Base-by-base conservation (phyloP, 352 stramenopile species). In the Phytophthora palmivora region DNA sequence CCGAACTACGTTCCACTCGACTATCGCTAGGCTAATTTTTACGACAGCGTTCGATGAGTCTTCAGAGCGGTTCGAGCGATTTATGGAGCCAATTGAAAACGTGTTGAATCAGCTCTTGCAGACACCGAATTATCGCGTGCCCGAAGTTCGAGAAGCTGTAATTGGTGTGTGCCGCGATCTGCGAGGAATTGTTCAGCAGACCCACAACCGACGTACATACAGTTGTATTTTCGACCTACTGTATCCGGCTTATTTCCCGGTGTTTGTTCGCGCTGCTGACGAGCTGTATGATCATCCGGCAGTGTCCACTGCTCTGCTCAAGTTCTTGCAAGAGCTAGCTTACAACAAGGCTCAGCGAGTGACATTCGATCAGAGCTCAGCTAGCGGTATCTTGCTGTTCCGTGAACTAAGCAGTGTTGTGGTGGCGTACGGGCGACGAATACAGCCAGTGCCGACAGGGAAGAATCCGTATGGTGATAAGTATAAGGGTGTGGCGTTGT, bases 331-430 rank as follows among this genome's bases (percentile, higher is more conserved):
- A 57, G 97, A 99, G 74, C 70, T 98, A 18, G 87, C 87, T 12
- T 94, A 95, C 77, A 97, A 97, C 73, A 98, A 98, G 64, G 94
- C 93, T 1, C 97, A 99, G 70, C 92, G 97, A 43, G 94, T 99
- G 18, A 98, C 97, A 56, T 99, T 99, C 67, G 96, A 99, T 65
- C 95, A 99, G 68, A 98, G 92, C 67, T 98, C 89, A 55, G 94
- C 97, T 8, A 99, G 98, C 71, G 97, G 97, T 14, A 99, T 99
- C 58, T 73, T 99, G 53, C 83, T 99, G 8, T 99, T 99, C 68
- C 92, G 96, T 9, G 90, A 97, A 52, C 91, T 97, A 14, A 98
- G 94, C 68, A 94, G 96, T 64, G 94, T 99, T 22, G 84, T 99
- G 18, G 97, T 98, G 57, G 92, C 96, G 32, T 99, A 98, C 76